These are phyloP conservation scores for Salix dunnii DNA, from an alignment of 345 rosid genomes.

Conservation along the genomic window DNA sequence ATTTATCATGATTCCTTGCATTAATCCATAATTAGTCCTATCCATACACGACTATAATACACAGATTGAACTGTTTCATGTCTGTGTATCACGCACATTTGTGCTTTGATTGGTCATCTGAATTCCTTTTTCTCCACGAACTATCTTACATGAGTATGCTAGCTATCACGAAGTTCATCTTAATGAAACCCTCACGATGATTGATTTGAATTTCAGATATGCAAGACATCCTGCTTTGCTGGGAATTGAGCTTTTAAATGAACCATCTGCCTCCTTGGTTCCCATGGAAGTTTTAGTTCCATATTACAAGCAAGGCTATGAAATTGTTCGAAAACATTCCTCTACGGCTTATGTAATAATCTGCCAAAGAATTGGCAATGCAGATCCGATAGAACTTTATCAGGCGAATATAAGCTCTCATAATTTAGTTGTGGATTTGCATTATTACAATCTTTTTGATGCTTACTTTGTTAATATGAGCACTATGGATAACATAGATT, in stretches of 20 bases:
- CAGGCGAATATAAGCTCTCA: slow-evolving; percentile 55
- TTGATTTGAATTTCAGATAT: slow-evolving; percentile 37
- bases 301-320: slow-evolving; percentile 59
- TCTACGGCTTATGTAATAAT: slow-evolving; percentile 53
- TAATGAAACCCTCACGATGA: too few relatives aligned
- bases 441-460: slow-evolving; percentile 73
- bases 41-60: too few relatives aligned
- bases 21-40: too few relatives aligned
- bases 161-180: too few relatives aligned
- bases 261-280: slow-evolving; percentile 59
- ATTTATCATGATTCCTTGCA: too few relatives aligned
- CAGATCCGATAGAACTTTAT: slow-evolving; percentile 62
- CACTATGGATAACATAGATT: slow-evolving; percentile 46
- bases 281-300: slow-evolving; percentile 55
- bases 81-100: too few relatives aligned
- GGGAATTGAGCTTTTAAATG: slow-evolving; percentile 70
- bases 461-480: slow-evolving; percentile 51
- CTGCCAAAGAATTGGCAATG: slow-evolving; percentile 79
- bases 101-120: too few relatives aligned
- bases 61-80: too few relatives aligned
- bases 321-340: slow-evolving; percentile 53
- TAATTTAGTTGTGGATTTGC: slow-evolving; percentile 64
- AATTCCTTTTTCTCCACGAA: too few relatives aligned
- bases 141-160: too few relatives aligned
- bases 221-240: slow-evolving; percentile 56